Percentiles rank a stretch among this genome's conserved stretches.
Conservation (phyloP, 805 yeast genomes). For the Candida xiaguanensis region DNA sequence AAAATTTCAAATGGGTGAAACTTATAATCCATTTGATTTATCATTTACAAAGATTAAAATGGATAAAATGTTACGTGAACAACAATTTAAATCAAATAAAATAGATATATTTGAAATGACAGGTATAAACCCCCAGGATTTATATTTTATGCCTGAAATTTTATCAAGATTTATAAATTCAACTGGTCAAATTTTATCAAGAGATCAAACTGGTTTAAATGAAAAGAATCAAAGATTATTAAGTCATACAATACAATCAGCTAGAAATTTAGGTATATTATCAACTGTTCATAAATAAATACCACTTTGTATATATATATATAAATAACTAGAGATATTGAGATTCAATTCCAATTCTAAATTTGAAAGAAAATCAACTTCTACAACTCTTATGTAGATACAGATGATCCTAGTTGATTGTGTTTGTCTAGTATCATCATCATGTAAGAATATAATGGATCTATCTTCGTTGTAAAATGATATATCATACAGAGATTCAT, state of each 20-base stretch:
- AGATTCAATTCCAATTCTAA: no score
- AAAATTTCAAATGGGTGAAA: slow-evolving; percentile 47
- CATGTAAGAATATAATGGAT: no score
- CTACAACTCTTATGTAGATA: no score
- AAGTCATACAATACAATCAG: slow-evolving; percentile 74
- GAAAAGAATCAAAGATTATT: slow-evolving; percentile 65
- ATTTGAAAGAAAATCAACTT: no score
- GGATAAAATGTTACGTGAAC: slow-evolving; percentile 36
- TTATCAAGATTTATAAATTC: slow-evolving; percentile 62
- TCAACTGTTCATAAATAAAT: slow-evolving; percentile 69
- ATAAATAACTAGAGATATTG: slow-evolving; percentile 18
- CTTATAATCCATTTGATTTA: slow-evolving; percentile 83
- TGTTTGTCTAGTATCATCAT: no score
- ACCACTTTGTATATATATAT: slow-evolving; percentile 39
- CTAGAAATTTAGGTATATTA: slow-evolving; percentile 75
- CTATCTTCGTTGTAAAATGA: no score
- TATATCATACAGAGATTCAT: no score
- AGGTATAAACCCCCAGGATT: slow-evolving; percentile 64
- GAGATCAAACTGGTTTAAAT: slow-evolving; percentile 66
- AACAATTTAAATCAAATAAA: slow-evolving; percentile 15
- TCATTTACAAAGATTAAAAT: slow-evolving; percentile 54
- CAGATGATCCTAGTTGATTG: no score
- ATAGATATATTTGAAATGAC: slow-evolving; percentile 41
- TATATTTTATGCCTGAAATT: slow-evolving; percentile 68
- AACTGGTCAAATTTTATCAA: slow-evolving; percentile 74